Evolutionary conservation across 305 asterid species (phyloP), one percentile per base, ranked within the genome.

Genomic region (Solanum hybrid): DNA sequence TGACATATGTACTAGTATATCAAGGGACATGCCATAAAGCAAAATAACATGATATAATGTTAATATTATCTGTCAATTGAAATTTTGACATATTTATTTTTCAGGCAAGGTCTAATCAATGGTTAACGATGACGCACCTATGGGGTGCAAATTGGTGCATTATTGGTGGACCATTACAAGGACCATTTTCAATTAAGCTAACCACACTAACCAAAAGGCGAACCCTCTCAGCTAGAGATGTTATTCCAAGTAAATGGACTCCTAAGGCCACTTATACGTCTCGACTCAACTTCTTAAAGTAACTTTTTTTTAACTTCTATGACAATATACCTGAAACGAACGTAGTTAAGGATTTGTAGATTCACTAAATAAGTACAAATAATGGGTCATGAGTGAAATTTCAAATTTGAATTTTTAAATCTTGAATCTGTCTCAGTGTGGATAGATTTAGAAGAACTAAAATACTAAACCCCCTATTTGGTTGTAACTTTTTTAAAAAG

Each of bases 121-220:
- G 99, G 99, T 93, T 97, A 17, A 92, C 93, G 66, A 97, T 97
- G 99, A 91, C 93, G 0, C 99, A 97, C 64, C 29, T 97, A 86
- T 97, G 99, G 99, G 99, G 99, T 26, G 99, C 99, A 31, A 96
- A 92, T 89, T 97, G 99, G 99, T 91, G 93, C 87, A 94, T 97
- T 31, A 84, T 51, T 51, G 87, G 87, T 45, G 99, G 98, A 19
- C 98, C 98, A 31, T 92, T 97, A 32, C 81, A 75, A 56, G 99
- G 99, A 34, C 99, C 99, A 38, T 95, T 97, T 92, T 97, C 99
- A 29, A 94, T 97, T 0, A 94, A 92, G 91, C 89, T 97, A 19
- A 94, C 98, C 9, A 95, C 99, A 34, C 89, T 95, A 2, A 93
- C 98, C 19, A 94, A 95, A 4, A 93, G 88, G 24, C 91, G 87